These are phyloP conservation scores for Scedosporium dehoogii DNA, from an alignment of 2,329 filamentous ascomycete species.

Conservation along the genomic window DNA sequence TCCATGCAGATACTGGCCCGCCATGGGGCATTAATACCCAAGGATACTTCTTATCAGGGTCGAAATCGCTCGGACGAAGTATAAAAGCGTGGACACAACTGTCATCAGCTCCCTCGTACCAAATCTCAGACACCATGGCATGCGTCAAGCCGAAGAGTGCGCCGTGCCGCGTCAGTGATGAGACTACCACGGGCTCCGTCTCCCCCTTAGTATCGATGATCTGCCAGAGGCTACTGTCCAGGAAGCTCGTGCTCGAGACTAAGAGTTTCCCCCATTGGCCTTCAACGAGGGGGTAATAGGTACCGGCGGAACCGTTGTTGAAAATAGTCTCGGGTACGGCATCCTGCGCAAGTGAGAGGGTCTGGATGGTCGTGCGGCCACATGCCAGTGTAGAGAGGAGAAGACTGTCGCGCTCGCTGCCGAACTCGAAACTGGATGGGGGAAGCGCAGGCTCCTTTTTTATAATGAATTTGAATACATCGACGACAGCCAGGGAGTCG, in stretches of 20 bases:
- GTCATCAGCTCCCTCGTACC: constrained; percentile 27
- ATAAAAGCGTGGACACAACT: constrained; percentile 28
- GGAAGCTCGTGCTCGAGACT: constrained; percentile 25
- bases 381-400: constrained; percentile 22
- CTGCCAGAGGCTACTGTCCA: constrained; percentile 28
- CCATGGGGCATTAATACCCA: constrained; percentile 27
- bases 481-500: constrained; percentile 16
- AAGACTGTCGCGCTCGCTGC: constrained; percentile 20
- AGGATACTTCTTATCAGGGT: constrained; percentile 25
- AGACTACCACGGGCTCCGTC: neutral
- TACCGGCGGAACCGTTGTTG: constrained; percentile 17
- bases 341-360: constrained; percentile 17
- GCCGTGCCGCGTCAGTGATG: constrained; percentile 13
- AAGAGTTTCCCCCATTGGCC: constrained; percentile 20
- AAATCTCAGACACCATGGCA: constrained; percentile 29
- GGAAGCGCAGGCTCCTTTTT: constrained; percentile 18
- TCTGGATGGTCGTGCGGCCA: constrained; percentile 23
- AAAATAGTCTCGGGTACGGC: constrained; percentile 17
- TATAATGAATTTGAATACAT: constrained; percentile 19
- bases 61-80: constrained; percentile 26
- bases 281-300: constrained; percentile 17
- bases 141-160: constrained; percentile 21
- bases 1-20: constrained; percentile 35
- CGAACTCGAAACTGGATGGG: constrained; percentile 24
- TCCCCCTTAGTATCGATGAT: constrained; percentile 15